A percentile compares a stretch with the other conserved stretches of the same genome.
Evolutionary conservation across 176 grass and related monocot genomes (phyloP).

Genomic region (Bromus sterilis): DNA sequence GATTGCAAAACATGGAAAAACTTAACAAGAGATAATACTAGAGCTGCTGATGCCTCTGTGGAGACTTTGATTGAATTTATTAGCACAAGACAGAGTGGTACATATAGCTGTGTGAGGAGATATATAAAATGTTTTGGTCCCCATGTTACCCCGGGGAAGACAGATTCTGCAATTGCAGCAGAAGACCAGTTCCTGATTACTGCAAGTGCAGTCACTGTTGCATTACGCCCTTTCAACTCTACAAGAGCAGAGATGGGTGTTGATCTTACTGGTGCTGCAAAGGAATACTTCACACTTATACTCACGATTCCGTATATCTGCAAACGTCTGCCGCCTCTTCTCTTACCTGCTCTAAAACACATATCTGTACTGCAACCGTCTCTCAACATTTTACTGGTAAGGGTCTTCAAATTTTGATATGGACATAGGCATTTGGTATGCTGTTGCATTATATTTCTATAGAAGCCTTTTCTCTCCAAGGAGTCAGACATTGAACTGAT

Average conservation of each 20-base stretch:
- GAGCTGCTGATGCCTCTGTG: conserved; percentile 44
- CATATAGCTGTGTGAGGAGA: conserved; percentile 67
- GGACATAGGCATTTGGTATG: not conserved
- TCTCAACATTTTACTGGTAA: conserved; percentile 78
- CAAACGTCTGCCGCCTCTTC: conserved; percentile 52
- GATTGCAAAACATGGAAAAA: conserved; percentile 82
- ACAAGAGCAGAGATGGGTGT: conserved; percentile 29
- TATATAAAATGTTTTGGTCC: conserved; percentile 49
- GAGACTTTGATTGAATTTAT: conserved; percentile 73
- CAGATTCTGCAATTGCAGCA: conserved; percentile 23
- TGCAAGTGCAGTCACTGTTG: conserved; percentile 75
- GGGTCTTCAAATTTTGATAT: conserved; percentile 29
- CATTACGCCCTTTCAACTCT: conserved; percentile 77
- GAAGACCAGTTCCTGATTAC: conserved; percentile 73
- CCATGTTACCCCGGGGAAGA: conserved; percentile 33
- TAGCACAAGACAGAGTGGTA: conserved; percentile 37
- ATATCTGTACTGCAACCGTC: conserved; percentile 57
- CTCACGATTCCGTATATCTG: conserved; percentile 82
- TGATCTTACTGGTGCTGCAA: conserved; percentile 46
- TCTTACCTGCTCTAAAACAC: conserved; percentile 80
- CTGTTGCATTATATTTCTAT: conserved; percentile 17
- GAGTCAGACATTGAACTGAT: not conserved
- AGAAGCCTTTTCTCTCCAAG: not conserved
- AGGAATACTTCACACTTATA: conserved; percentile 57
- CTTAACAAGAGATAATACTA: conserved; percentile 36